Conservation (phyloP, 805 yeast genomes). For the Kluyveromyces aestuarii region DNA sequence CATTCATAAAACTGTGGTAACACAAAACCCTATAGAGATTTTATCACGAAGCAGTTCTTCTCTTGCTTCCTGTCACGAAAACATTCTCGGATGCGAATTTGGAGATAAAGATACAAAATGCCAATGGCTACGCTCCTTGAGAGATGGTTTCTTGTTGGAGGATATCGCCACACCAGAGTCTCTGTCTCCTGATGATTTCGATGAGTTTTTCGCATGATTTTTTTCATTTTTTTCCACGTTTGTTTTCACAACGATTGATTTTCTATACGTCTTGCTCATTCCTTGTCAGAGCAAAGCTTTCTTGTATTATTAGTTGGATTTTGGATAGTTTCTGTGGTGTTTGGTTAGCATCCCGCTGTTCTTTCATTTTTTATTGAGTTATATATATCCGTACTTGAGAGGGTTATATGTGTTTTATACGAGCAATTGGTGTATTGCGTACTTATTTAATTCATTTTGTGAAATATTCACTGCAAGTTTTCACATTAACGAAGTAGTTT, state of each 20-base stretch:
- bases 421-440: not conserved
- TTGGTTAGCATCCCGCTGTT: not conserved
- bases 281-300: not conserved
- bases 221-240: conserved; percentile 3
- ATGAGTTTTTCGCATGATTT: conserved; percentile 34
- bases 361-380: not conserved
- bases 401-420: not conserved
- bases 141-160: conserved; percentile 68
- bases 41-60: not conserved
- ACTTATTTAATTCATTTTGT: no score
- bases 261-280: not conserved
- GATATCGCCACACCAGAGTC: conserved; percentile 78
- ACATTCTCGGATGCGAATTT: not conserved
- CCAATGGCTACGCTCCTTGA: conserved; percentile 61
- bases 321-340: not conserved
- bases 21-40: conserved; percentile 23
- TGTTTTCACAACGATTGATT: not conserved
- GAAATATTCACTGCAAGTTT: not conserved
- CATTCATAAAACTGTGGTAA: conserved; percentile 33
- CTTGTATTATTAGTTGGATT: not conserved
- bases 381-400: not conserved
- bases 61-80: not conserved
- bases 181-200: conserved; percentile 60
- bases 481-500: no score
- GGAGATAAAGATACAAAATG: conserved; percentile 3